These are phyloP conservation scores for Cenococcum geophilum DNA, from an alignment of 495 filamentous ascomycete species.

Conservation along the genomic window DNA sequence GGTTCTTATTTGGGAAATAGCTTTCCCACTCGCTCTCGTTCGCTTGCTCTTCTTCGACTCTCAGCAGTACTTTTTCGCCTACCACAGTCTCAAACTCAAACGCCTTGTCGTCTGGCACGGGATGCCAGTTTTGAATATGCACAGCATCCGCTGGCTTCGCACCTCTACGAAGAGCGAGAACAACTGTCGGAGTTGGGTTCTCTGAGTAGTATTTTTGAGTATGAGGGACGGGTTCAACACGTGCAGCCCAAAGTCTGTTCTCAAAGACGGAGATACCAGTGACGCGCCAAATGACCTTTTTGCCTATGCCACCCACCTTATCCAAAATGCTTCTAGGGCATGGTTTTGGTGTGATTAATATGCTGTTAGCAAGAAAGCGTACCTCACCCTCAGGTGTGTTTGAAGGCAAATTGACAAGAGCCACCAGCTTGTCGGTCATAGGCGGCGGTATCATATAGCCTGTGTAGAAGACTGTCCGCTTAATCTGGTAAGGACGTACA, in stretches of 20 bases:
- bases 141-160: constrained; percentile 72
- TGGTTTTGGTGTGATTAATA: constrained; percentile 76
- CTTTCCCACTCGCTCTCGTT: constrained; percentile 55
- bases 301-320: constrained; percentile 78
- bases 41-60: constrained; percentile 63
- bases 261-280: constrained; percentile 67
- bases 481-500: constrained; percentile 56
- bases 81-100: constrained; percentile 73
- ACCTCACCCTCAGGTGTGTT: constrained; percentile 56
- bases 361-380: constrained; percentile 80
- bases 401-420: constrained; percentile 57
- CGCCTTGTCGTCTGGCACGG: constrained; percentile 58
- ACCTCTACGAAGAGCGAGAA: constrained; percentile 48
- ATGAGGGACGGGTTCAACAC: constrained; percentile 63
- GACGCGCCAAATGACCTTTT: constrained; percentile 75
- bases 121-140: constrained; percentile 80
- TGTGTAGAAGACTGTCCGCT: constrained; percentile 87
- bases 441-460: constrained; percentile 73
- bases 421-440: constrained; percentile 63
- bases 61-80: constrained; percentile 76
- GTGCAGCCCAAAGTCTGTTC: constrained; percentile 79
- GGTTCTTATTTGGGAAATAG: constrained; percentile 48
- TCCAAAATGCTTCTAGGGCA: constrained; percentile 61
- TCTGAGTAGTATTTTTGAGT: constrained; percentile 64
- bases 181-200: constrained; percentile 45